Evolutionary conservation across 2,329 filamentous ascomycete species (phyloP).

Genomic region (Mycocentrospora acerina): DNA sequence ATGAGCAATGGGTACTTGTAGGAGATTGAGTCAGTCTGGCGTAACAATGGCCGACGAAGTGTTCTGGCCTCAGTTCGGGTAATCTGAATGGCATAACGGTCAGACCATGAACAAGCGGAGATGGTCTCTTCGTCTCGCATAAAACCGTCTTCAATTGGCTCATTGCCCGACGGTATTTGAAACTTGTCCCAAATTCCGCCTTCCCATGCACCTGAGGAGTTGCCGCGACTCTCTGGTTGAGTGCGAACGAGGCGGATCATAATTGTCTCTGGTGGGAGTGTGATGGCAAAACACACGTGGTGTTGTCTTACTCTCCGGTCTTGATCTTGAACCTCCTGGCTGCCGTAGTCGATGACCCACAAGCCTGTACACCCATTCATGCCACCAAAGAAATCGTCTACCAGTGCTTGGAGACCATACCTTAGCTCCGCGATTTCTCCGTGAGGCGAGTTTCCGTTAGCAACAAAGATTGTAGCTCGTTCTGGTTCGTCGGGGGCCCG

Average conservation of each 20-base stretch:
- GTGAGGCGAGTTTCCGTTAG: slow-evolving; percentile 47
- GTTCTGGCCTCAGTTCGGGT: slow-evolving; percentile 26
- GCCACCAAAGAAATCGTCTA: slow-evolving; percentile 30
- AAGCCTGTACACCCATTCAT: slow-evolving; percentile 38
- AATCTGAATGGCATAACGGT: slow-evolving; percentile 32
- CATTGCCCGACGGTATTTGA: slow-evolving; percentile 24
- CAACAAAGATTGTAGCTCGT: slow-evolving; percentile 38
- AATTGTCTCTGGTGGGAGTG: slow-evolving; percentile 34
- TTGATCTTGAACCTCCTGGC: slow-evolving; percentile 27
- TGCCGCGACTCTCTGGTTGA: slow-evolving; percentile 17
- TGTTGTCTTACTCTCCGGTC: slow-evolving; percentile 28
- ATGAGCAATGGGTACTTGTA: slow-evolving; percentile 23
- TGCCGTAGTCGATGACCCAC: slow-evolving; percentile 41
- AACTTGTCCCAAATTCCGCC: slow-evolving; percentile 27
- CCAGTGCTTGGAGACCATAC: slow-evolving; percentile 43
- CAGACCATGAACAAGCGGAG: slow-evolving; percentile 24
- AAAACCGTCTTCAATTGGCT: slow-evolving; percentile 23
- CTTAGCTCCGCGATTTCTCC: slow-evolving; percentile 49
- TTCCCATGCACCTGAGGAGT: slow-evolving; percentile 25
- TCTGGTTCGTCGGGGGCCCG: slow-evolving; percentile 20
- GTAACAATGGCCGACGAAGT: slow-evolving; percentile 21
- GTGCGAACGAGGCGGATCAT: slow-evolving; percentile 30
- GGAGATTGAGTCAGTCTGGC: slow-evolving; percentile 13
- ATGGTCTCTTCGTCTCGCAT: slow-evolving; percentile 36
- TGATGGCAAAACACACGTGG: slow-evolving; percentile 40